Conservation (phyloP, 2,329 filamentous ascomycete species). For the Cladosporium sp. region DNA sequence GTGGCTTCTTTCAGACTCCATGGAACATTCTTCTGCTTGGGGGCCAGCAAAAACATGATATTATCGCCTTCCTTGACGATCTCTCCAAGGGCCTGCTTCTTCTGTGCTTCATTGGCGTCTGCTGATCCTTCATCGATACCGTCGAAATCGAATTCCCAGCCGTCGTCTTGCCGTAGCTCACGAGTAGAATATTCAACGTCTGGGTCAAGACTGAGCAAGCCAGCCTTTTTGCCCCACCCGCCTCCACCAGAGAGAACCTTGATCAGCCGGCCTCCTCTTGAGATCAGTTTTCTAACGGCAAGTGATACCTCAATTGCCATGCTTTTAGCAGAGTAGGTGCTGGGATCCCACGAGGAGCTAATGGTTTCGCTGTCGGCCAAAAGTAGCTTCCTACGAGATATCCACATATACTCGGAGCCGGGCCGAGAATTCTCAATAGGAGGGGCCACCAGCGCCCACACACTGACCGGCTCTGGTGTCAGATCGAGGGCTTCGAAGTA, state of each 20-base stretch:
- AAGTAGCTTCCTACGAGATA: background rate
- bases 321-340: background rate
- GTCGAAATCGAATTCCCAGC: constrained; percentile 46
- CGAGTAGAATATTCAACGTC: constrained; percentile 50
- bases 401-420: background rate
- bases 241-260: constrained; percentile 70
- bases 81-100: constrained; percentile 43
- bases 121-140: constrained; percentile 28
- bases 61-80: constrained; percentile 59
- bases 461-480: constrained; percentile 49
- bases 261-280: constrained; percentile 40
- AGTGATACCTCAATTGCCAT: background rate
- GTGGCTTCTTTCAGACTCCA: background rate
- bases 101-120: constrained; percentile 29
- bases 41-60: constrained; percentile 61
- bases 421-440: background rate
- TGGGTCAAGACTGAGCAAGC: constrained; percentile 72
- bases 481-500: constrained; percentile 47
- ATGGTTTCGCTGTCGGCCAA: background rate
- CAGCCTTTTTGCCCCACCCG: constrained; percentile 77
- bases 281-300: too few species aligned
- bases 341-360: background rate
- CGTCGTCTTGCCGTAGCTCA: constrained; percentile 51
- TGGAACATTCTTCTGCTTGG: constrained; percentile 18
- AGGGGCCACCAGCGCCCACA: constrained; percentile 70